phyloP scores from a whole-genome alignment of 306 rosid genomes.

The cucumber (Cucumis sativus) region Cucumber_9930_V3 NC_026656.2:9145501-9146000 shows the following conservation, averaged over 20 bases:
- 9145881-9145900: conserved; percentile 17
- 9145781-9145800: conserved; percentile 1
- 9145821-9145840: conserved; percentile 44
- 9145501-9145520: conserved; percentile 31
- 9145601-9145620: background rate
- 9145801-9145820: conserved; percentile 44
- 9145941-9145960: conserved; percentile 23
- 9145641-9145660: conserved; percentile 34
- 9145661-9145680: conserved; percentile 47
- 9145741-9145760: conserved; percentile 8
- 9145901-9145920: conserved; percentile 24
- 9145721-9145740: conserved; percentile 51
- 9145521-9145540: conserved; percentile 71
- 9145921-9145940: conserved; percentile 35
- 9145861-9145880: conserved; percentile 46
- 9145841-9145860: conserved; percentile 47
- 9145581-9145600: background rate
- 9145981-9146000: conserved; percentile 15
- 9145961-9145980: conserved; percentile 34
- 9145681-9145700: conserved; percentile 39
- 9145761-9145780: background rate
- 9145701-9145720: conserved; percentile 30
- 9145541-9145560: conserved; percentile 39
- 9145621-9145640: conserved; percentile 16
- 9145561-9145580: conserved; percentile 54